Evolutionary conservation across 1,284 basidiomycete species (phyloP).

Genomic region (Heliocybe sulcata): DNA sequence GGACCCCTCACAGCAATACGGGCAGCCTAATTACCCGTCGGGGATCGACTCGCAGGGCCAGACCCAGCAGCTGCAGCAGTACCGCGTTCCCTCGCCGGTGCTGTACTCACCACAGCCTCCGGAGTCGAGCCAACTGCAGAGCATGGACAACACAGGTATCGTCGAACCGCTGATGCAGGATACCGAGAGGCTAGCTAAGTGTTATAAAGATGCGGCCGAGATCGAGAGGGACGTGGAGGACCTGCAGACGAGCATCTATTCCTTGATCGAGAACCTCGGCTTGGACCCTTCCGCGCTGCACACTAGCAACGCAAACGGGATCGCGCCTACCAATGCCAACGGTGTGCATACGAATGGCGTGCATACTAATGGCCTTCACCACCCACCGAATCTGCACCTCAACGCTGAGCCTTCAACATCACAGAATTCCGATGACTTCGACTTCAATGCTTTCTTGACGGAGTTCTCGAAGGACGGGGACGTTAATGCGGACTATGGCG

Average conservation of each 20-base stretch:
- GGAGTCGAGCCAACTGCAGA: not conserved
- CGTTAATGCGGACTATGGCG: conserved; percentile 17
- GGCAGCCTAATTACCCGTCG: not conserved
- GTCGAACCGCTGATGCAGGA: conserved; percentile 14
- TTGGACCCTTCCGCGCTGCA: conserved; percentile 42
- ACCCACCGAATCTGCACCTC: not conserved
- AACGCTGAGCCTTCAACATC: conserved; percentile 2
- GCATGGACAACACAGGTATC: not conserved
- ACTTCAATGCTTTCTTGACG: conserved; percentile 41
- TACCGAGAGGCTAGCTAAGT: conserved; percentile 35
- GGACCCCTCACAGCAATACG: conserved; percentile 5
- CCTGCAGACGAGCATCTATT: conserved; percentile 66
- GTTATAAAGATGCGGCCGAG: conserved; percentile 56
- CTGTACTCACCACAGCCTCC: not conserved
- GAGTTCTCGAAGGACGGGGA: conserved; percentile 18
- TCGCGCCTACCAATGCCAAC: not conserved
- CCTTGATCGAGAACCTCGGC: conserved; percentile 66
- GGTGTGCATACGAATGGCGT: not conserved
- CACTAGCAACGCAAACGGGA: conserved; percentile 5
- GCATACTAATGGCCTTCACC: not conserved
- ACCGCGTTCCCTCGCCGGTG: conserved; percentile 3
- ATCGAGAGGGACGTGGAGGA: conserved; percentile 71
- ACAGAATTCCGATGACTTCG: conserved; percentile 31
- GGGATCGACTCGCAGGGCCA: not conserved
- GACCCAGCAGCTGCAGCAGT: not conserved